Percentiles rank a stretch among this genome's conserved stretches.
phyloP scores from a whole-genome alignment of 1,139 yeast species.

The Magnusiomyces suaveolens region DNA sequence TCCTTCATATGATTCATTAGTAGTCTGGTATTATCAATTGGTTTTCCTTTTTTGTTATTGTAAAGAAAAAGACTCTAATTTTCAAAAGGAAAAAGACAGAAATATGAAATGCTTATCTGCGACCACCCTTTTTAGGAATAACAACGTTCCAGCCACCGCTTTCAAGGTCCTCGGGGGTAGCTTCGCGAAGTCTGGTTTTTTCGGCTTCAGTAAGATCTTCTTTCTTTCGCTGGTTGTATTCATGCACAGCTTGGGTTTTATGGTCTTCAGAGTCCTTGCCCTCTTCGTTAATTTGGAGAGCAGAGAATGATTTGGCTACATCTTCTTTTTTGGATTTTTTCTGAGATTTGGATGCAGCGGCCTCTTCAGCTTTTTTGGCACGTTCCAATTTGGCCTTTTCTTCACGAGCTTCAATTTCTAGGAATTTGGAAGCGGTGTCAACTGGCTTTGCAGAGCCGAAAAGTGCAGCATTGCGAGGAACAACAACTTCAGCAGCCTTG shows the following conservation, averaged over 20 bases:
- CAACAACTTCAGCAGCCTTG: conserved; percentile 18
- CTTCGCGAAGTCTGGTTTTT: conserved; percentile 27
- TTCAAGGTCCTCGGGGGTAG: conserved; percentile 38
- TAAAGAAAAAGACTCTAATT: too few species aligned
- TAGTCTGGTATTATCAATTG: too few species aligned
- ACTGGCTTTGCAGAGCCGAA: conserved; percentile 36
- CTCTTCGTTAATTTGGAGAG: conserved; percentile 50
- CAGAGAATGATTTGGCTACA: conserved; percentile 40
- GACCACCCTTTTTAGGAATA: conserved; percentile 32
- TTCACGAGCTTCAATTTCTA: conserved; percentile 25
- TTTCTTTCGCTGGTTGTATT: conserved; percentile 21
- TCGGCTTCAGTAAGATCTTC: conserved; percentile 35
- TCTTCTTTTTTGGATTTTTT: conserved; percentile 2
- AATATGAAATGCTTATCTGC: conserved; percentile 5
- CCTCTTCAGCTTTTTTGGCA: conserved; percentile 19
- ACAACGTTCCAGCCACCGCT: conserved; percentile 61
- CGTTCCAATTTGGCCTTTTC: conserved; percentile 25
- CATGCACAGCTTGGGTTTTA: conserved; percentile 16
- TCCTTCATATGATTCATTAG: too few species aligned
- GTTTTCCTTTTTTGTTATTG: too few species aligned
- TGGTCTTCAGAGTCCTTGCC: conserved; percentile 40
- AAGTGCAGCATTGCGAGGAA: conserved; percentile 21
- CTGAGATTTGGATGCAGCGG: conserved; percentile 10
- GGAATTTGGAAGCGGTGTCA: conserved; percentile 28
- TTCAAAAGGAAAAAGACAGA: neutral